These are phyloP conservation scores for Calcarisporium arbuscula DNA, from an alignment of 2,329 filamentous ascomycete genomes.

Conservation along the genomic window DNA sequence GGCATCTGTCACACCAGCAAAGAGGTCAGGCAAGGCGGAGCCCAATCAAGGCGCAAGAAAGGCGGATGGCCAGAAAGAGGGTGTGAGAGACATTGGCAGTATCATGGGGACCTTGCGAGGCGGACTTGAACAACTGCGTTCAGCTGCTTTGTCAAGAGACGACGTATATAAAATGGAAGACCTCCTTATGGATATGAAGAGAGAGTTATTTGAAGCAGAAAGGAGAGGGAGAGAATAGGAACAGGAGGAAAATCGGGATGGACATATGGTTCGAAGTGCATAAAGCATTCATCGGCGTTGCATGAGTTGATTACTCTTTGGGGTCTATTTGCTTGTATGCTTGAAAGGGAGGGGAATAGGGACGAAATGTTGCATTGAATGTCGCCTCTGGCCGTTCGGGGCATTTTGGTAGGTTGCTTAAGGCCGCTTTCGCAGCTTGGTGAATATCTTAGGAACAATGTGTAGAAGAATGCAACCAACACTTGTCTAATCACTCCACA, in stretches of 20 bases:
- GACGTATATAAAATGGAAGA: constrained; percentile 70
- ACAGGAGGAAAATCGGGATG: constrained; percentile 15
- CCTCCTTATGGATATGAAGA: constrained; percentile 71
- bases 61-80: constrained; percentile 9
- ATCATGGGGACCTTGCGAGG: constrained; percentile 27
- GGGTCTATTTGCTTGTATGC: no score
- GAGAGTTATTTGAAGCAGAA: constrained; percentile 66
- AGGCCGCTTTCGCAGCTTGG: no score
- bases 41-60: constrained; percentile 6
- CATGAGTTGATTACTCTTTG: not conserved
- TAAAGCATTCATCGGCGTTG: constrained; percentile 2
- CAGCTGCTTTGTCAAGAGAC: constrained; percentile 52
- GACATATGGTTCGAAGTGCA: constrained; percentile 10
- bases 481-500: no score
- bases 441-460: no score
- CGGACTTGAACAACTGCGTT: constrained; percentile 51
- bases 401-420: no score
- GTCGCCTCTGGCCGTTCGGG: no score
- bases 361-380: no score
- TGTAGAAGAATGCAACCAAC: no score
- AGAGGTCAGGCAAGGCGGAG: constrained; percentile 2
- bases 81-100: constrained; percentile 13
- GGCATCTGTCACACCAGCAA: not conserved
- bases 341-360: no score
- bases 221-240: constrained; percentile 39